These are phyloP conservation scores for Ramularia endophylla DNA, from an alignment of 2,329 filamentous ascomycete species.

Conservation along the genomic window DNA sequence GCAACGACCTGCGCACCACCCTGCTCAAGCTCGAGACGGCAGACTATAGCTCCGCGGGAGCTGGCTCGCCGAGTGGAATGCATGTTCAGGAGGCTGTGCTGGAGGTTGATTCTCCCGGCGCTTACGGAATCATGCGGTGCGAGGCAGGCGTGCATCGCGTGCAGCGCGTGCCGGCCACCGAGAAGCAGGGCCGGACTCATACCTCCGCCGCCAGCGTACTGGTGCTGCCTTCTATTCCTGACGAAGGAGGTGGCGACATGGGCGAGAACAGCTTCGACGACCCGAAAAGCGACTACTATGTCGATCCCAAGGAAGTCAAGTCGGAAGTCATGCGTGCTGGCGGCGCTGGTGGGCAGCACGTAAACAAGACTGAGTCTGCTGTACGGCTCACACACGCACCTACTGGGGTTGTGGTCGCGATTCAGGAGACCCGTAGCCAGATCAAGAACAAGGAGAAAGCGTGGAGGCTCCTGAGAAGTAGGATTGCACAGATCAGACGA, in stretches of 20 bases:
- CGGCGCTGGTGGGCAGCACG: constrained; percentile 92
- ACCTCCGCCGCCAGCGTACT: constrained; percentile 89
- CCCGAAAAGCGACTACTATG: constrained; percentile 84
- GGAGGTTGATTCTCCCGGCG: constrained; percentile 68
- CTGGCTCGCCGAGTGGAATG: constrained; percentile 48
- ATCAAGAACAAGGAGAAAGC: constrained; percentile 81
- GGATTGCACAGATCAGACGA: constrained; percentile 70
- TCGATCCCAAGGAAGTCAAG: constrained; percentile 75
- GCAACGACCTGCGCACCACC: constrained; percentile 58
- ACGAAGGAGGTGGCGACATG: constrained; percentile 43
- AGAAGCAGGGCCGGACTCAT: constrained; percentile 85
- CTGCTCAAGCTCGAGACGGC: constrained; percentile 75
- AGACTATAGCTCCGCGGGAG: constrained; percentile 49
- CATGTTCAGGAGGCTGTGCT: constrained; percentile 83
- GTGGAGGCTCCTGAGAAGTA: constrained; percentile 77
- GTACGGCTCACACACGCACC: constrained; percentile 88
- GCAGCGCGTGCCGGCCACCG: constrained; percentile 86
- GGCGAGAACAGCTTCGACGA: constrained; percentile 63
- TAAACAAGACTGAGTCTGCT: constrained; percentile 97
- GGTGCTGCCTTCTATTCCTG: constrained; percentile 79
- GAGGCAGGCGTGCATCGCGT: constrained; percentile 95
- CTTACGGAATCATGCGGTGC: constrained; percentile 74
- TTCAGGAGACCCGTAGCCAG: constrained; percentile 91
- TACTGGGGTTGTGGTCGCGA: constrained; percentile 77
- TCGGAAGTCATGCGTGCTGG: constrained; percentile 86